Percentiles rank a stretch among this genome's conserved stretches.
Evolutionary conservation across 768 basidiomycete species (phyloP).

Genomic region (Lactarius tabidus): DNA sequence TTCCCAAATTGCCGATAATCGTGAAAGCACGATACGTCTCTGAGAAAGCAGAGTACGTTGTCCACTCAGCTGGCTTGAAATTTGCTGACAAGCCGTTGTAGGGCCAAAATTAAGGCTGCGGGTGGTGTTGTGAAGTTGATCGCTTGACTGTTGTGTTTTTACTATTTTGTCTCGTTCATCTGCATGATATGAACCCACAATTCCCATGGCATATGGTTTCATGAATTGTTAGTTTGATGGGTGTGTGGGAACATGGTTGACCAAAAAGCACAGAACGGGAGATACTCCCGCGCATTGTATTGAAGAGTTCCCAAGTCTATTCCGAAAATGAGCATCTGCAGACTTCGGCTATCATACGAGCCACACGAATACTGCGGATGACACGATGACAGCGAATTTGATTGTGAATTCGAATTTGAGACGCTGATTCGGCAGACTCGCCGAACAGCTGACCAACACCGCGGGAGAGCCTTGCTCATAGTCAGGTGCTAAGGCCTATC

Average conservation of each 20-base stretch:
- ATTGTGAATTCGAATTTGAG: background rate
- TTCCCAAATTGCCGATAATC: conserved; percentile 91
- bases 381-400: too few species aligned
- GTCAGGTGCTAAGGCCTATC: conserved; percentile 5
- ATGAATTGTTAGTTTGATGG: conserved; percentile 21
- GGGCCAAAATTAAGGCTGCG: conserved; percentile 84
- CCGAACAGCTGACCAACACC: background rate
- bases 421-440: background rate
- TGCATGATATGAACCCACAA: conserved; percentile 31
- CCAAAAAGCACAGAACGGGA: background rate
- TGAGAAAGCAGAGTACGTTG: conserved; percentile 68
- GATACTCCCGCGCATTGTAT: background rate
- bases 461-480: background rate
- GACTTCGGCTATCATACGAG: too few species aligned
- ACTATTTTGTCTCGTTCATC: conserved; percentile 25
- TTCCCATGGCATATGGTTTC: conserved; percentile 29
- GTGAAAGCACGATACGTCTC: conserved; percentile 98
- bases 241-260: background rate
- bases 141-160: conserved; percentile 53
- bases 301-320: background rate
- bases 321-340: background rate
- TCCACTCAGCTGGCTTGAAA: conserved; percentile 27
- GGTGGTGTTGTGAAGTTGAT: conserved; percentile 92
- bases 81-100: conserved; percentile 27
- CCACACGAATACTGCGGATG: too few species aligned